phyloP scores from a whole-genome alignment of 495 filamentous ascomycete species.

The Xylaria sp. region DNA sequence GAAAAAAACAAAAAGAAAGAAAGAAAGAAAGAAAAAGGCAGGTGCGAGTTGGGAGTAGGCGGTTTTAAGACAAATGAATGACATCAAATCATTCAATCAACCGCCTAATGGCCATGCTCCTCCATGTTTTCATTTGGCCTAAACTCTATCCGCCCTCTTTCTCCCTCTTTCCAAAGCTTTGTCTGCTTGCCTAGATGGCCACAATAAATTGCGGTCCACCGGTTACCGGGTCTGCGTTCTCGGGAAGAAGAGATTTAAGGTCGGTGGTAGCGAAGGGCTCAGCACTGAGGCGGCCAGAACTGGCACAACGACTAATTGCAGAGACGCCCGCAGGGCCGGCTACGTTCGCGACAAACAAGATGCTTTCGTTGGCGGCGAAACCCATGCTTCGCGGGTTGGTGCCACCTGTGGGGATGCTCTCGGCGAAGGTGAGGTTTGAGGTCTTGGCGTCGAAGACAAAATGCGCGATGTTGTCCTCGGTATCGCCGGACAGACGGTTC shows the following conservation, averaged over 20 bases:
- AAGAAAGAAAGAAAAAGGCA: background rate
- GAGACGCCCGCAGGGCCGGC: constrained; percentile 37
- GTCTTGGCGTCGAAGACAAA: constrained; percentile 34
- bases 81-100: background rate
- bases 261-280: constrained; percentile 32
- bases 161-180: background rate
- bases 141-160: background rate
- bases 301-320: constrained; percentile 33
- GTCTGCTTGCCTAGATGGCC: background rate
- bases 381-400: constrained; percentile 44
- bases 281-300: constrained; percentile 29
- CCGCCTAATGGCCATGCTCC: too few relatives aligned
- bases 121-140: background rate
- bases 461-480: constrained; percentile 44
- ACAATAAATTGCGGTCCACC: constrained; percentile 41
- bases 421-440: constrained; percentile 34
- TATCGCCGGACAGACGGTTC: constrained; percentile 43
- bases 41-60: background rate
- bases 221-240: constrained; percentile 20
- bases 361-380: constrained; percentile 28
- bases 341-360: constrained; percentile 45
- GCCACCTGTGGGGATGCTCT: constrained; percentile 36
- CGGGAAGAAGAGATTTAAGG: background rate
- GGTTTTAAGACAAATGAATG: background rate
- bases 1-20: background rate